These are phyloP conservation scores for Salix purpurea DNA, from an alignment of 345 rosid genomes.

Conservation along the genomic window DNA sequence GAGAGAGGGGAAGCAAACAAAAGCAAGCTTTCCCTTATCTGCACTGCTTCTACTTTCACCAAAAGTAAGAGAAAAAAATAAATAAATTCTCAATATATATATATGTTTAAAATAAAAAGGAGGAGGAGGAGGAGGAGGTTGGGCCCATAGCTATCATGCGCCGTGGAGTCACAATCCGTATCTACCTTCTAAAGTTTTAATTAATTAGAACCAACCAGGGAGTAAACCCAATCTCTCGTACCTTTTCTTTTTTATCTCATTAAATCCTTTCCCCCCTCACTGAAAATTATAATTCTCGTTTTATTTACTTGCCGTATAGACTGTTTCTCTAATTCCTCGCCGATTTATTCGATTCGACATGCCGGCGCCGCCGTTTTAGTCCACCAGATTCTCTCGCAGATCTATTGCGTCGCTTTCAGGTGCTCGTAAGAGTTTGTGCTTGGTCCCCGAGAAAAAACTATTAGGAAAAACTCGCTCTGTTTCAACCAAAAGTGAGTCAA, in stretches of 20 bases:
- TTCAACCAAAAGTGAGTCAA: not conserved
- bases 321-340: slow-evolving; percentile 31
- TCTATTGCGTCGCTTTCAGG: slow-evolving; percentile 32
- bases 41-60: not conserved
- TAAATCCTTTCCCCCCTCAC: not conserved
- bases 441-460: slow-evolving; percentile 22
- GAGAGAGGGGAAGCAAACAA: slow-evolving; percentile 19
- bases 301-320: not conserved
- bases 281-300: not conserved
- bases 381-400: slow-evolving; percentile 23
- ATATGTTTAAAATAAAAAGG: not conserved
- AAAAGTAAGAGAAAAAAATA: not conserved
- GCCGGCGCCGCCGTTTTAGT: slow-evolving; percentile 48
- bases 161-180: slow-evolving; percentile 35
- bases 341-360: slow-evolving; percentile 28
- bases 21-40: slow-evolving; percentile 13
- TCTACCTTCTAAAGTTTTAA: slow-evolving; percentile 22
- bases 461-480: not conserved
- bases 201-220: slow-evolving; percentile 23
- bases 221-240: not conserved
- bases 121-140: not conserved
- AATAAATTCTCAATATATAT: not conserved
- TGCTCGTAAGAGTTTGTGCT: slow-evolving; percentile 22
- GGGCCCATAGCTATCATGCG: slow-evolving; percentile 35
- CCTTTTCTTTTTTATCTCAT: not conserved